These are phyloP conservation scores for Sarocladiaceae sp. DNA, from an alignment of 2,329 filamentous ascomycete species.

Conservation along the genomic window DNA sequence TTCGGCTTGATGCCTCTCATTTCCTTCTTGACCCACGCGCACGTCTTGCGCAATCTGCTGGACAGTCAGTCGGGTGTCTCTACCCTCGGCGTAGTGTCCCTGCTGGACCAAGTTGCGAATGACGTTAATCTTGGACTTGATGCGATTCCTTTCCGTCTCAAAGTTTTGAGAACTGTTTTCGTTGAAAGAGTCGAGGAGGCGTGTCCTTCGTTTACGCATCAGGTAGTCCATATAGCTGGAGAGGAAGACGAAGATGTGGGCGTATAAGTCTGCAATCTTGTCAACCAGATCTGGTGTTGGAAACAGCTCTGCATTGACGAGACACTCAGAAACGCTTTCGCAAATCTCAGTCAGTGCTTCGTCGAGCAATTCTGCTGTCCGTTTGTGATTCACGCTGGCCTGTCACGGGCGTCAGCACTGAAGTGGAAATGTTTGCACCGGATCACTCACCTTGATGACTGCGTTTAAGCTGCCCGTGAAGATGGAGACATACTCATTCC, in stretches of 20 bases:
- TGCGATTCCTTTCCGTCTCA: conserved; percentile 12
- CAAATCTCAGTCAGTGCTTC: conserved; percentile 16
- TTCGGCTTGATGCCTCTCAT: background rate
- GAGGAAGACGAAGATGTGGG: conserved; percentile 19
- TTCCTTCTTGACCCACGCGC: conserved; percentile 12
- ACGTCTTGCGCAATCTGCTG: conserved; percentile 11
- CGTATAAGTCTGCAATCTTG: conserved; percentile 16
- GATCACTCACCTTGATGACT: conserved; percentile 17
- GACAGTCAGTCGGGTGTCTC: conserved; percentile 8
- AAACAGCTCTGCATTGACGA: conserved; percentile 11
- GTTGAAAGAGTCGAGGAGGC: conserved; percentile 16
- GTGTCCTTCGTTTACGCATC: conserved; percentile 13
- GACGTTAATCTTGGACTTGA: conserved; percentile 9
- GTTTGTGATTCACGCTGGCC: conserved; percentile 20
- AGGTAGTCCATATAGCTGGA: conserved; percentile 17
- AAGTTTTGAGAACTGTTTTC: conserved; percentile 12
- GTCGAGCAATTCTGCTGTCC: conserved; percentile 14
- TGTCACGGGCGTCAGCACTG: conserved; percentile 1
- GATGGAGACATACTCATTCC: conserved; percentile 23
- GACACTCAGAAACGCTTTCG: conserved; percentile 13
- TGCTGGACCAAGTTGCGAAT: conserved; percentile 12
- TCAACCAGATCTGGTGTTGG: conserved; percentile 12
- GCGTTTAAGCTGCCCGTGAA: conserved; percentile 21
- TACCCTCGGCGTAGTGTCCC: conserved; percentile 11
- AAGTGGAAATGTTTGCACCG: background rate